Evolutionary conservation across 148 eudicot species (phyloP).

Genomic region (Amaranthus hypochondriacus): DNA sequence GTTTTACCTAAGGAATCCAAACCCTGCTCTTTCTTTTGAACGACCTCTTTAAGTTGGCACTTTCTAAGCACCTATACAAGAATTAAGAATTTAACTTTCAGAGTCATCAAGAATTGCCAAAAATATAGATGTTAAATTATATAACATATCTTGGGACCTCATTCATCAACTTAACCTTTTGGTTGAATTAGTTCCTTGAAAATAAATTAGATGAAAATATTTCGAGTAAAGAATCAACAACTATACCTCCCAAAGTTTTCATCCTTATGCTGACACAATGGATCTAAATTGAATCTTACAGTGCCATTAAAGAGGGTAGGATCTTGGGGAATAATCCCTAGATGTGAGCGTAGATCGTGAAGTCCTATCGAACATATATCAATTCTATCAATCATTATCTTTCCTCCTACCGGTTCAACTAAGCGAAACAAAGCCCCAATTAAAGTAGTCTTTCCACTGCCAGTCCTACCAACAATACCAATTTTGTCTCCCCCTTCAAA

Average conservation of each 20-base stretch:
- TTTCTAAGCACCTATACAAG: constrained; percentile 58
- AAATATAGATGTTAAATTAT: neutral
- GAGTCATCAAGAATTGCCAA: neutral
- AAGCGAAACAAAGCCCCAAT: constrained; percentile 82
- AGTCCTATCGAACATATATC: constrained; percentile 74
- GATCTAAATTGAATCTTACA: constrained; percentile 83
- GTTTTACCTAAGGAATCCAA: constrained; percentile 60
- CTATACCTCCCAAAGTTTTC: constrained; percentile 82
- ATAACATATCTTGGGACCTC: neutral
- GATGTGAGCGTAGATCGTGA: constrained; percentile 74
- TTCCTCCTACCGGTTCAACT: constrained; percentile 72
- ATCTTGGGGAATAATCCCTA: constrained; percentile 90
- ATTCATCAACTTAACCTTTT: no score
- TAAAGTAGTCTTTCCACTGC: constrained; percentile 85
- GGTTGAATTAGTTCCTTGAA: neutral
- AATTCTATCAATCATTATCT: constrained; percentile 72
- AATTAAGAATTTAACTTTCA: neutral
- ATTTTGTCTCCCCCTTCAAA: constrained; percentile 83
- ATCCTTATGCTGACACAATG: constrained; percentile 56
- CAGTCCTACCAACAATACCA: constrained; percentile 89
- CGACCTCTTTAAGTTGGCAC: constrained; percentile 77
- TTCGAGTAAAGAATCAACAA: neutral
- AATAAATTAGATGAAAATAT: neutral
- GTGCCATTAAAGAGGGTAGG: constrained; percentile 88
- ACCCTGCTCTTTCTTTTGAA: constrained; percentile 65